A percentile compares a stretch with the other conserved stretches of the same genome.
Evolutionary conservation across 805 yeast genomes (phyloP).

Genomic region (Pichia manshurica): DNA sequence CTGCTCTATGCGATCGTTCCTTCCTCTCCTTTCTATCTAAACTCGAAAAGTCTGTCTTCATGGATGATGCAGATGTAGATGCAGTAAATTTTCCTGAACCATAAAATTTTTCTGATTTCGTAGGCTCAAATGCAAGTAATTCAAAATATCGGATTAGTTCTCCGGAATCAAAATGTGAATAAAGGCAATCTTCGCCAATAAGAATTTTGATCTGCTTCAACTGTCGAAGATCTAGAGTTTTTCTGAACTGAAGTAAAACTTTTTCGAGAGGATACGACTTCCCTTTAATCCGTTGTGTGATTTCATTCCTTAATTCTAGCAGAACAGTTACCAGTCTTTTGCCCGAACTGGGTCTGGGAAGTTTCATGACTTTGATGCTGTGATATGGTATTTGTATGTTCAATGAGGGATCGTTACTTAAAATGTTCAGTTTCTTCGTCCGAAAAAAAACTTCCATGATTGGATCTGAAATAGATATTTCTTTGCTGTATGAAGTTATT

Average conservation of each 20-base stretch:
- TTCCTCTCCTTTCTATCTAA: constrained; percentile 5
- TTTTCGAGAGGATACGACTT: background rate
- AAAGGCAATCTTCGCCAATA: background rate
- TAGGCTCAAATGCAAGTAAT: background rate
- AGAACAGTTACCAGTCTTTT: background rate
- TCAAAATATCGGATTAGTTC: background rate
- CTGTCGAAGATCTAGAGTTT: background rate
- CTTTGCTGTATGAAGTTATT: too few relatives aligned
- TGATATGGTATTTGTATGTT: background rate
- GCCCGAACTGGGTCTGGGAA: background rate
- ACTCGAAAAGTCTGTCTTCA: constrained; percentile 9
- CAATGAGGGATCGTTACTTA: background rate
- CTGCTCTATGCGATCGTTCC: constrained; percentile 8
- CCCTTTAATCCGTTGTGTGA: background rate
- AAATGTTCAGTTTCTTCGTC: background rate
- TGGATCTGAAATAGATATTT: background rate
- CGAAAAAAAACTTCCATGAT: background rate
- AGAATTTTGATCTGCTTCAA: background rate
- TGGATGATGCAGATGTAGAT: background rate
- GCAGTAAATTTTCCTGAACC: background rate
- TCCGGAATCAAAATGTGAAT: background rate
- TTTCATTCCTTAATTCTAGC: background rate
- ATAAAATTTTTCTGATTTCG: constrained; percentile 1
- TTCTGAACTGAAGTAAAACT: background rate
- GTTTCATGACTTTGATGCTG: constrained; percentile 2